Conservation (phyloP, 192 early-diverging fungal genomes). For the Gonapodya prolifera region DNA sequence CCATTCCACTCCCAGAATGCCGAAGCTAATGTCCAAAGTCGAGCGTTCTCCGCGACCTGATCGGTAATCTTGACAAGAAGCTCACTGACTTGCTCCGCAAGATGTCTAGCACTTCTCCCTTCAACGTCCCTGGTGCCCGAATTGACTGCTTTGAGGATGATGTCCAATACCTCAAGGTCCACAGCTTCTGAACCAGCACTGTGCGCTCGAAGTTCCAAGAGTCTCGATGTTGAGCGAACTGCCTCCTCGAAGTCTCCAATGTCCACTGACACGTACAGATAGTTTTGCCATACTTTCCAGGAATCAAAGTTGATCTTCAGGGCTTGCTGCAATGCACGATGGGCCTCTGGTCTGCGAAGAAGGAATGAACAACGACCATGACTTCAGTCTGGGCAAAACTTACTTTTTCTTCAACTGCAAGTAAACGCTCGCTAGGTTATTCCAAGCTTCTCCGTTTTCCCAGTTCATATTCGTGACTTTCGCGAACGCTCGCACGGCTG, state of each 20-base stretch:
- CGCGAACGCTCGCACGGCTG: conserved; percentile 60
- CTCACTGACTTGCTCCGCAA: conserved; percentile 36
- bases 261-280: conserved; percentile 63
- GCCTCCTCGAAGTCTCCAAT: conserved; percentile 68
- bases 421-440: conserved; percentile 81
- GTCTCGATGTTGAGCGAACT: conserved; percentile 67
- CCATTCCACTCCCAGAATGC: conserved; percentile 63
- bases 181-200: conserved; percentile 55
- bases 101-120: conserved; percentile 29
- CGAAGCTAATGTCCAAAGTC: conserved; percentile 62
- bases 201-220: conserved; percentile 66
- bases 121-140: conserved; percentile 26
- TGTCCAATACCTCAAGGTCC: conserved; percentile 66
- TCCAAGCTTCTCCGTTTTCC: conserved; percentile 93
- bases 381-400: neutral
- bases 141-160: conserved; percentile 55
- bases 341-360: conserved; percentile 51
- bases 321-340: conserved; percentile 69
- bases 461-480: conserved; percentile 56
- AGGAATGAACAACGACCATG: neutral
- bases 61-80: conserved; percentile 60
- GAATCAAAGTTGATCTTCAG: conserved; percentile 63
- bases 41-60: conserved; percentile 57
- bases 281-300: conserved; percentile 92
- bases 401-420: conserved; percentile 51